Percentiles rank a stretch among this genome's conserved stretches.
phyloP scores from a whole-genome alignment of 768 basidiomycete species.

The Lactarius evosmus region DNA sequence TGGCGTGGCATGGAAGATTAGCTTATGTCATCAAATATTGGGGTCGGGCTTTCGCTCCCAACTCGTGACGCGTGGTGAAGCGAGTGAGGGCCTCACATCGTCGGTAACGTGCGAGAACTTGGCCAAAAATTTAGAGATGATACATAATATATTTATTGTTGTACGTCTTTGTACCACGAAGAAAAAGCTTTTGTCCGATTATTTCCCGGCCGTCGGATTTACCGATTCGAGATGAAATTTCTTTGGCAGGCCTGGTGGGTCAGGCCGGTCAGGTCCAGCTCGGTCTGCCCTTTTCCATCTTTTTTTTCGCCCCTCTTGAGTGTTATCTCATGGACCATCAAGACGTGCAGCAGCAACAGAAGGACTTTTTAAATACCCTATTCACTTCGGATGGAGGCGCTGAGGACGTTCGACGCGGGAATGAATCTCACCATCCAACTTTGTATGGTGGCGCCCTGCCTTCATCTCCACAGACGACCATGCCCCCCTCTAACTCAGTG shows the following conservation, averaged over 20 bases:
- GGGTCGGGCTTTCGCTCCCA: not conserved
- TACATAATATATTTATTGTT: not conserved
- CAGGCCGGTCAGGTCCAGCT: not conserved
- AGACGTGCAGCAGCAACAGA: conserved; percentile 29
- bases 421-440: conserved; percentile 23
- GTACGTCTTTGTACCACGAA: not conserved
- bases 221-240: conserved; percentile 10
- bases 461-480: conserved; percentile 22
- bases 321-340: conserved; percentile 24
- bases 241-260: conserved; percentile 1
- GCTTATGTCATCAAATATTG: not conserved
- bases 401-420: conserved; percentile 24
- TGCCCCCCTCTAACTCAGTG: conserved; percentile 23
- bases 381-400: conserved; percentile 29
- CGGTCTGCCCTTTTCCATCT: not conserved
- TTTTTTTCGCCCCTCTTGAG: not conserved
- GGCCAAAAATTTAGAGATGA: not conserved
- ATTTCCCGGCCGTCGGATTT: conserved; percentile 17
- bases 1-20: conserved; percentile 55
- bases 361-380: conserved; percentile 34
- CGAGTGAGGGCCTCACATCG: not conserved
- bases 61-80: not conserved
- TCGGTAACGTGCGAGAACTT: not conserved
- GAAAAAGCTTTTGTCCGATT: conserved; percentile 3
- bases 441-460: conserved; percentile 27